Evolutionary conservation across 176 grass and related monocot genomes (phyloP).

Genomic region (Leersia perrieri): DNA sequence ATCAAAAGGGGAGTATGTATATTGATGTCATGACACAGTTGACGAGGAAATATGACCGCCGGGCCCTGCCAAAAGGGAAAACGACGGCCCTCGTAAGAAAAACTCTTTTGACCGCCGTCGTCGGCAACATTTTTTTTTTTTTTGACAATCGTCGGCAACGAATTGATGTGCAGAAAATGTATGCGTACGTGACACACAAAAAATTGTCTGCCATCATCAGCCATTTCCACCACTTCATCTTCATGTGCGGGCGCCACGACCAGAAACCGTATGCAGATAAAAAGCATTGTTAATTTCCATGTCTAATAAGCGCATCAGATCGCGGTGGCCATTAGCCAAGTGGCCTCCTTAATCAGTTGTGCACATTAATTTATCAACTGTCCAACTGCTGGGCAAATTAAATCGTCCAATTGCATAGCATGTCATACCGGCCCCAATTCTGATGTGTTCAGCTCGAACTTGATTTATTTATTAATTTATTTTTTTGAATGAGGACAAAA

Average conservation of each 20-base stretch:
- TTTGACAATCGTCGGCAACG: background rate
- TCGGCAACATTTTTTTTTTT: too few relatives aligned
- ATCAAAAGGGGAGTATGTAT: too few relatives aligned
- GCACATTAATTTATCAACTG: slow-evolving; percentile 14
- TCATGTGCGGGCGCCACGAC: slow-evolving; percentile 13
- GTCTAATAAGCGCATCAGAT: slow-evolving; percentile 10
- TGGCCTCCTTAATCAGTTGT: slow-evolving; percentile 3
- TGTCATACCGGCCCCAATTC: background rate
- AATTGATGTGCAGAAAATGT: background rate
- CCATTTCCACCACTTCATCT: background rate
- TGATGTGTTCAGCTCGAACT: background rate
- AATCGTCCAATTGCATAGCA: slow-evolving; percentile 2
- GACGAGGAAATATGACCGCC: background rate
- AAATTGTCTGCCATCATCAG: slow-evolving; percentile 29
- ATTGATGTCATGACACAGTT: background rate
- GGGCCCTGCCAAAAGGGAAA: background rate
- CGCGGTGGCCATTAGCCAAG: slow-evolving; percentile 41
- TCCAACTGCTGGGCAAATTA: background rate
- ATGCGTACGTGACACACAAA: background rate
- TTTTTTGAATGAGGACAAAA: too few relatives aligned
- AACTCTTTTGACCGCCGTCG: background rate
- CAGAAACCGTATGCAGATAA: slow-evolving; percentile 15
- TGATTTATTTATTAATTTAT: too few relatives aligned
- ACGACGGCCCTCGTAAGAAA: background rate
- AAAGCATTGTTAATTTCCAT: slow-evolving; percentile 2